Evolutionary conservation across 2,329 filamentous ascomycete genomes (phyloP), one percentile per base, ranked within the genome.

Genomic region (Aureobasidium musti): DNA sequence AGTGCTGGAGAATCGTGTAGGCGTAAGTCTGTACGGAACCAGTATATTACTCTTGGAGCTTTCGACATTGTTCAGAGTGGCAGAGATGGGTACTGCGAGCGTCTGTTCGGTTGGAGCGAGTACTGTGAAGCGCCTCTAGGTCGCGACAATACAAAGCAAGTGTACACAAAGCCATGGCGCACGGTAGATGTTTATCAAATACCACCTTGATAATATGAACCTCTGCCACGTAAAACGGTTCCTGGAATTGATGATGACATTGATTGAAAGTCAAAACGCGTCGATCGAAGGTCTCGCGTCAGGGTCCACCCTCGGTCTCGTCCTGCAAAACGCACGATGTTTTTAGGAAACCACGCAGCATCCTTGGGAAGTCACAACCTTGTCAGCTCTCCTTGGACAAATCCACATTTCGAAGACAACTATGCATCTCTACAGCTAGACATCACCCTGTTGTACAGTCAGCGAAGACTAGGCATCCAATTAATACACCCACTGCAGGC

Each of bases 11-110:
- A 91, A 76, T 92, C 90, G 77, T 92, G 89, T 2, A 93, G 83
- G 23, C 90, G 87, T 13, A 92, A 81, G 74, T 92, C 90, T 6
- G 90, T 92, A 65, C 90, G 85, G 72, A 91, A 91, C 90, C 90
- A 92, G 75, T 91, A 91, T 39, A 92, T 83, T 2, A 92, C 89
- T 60, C 84, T 79, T 47, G 84, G 79, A 21, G 33, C 35, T 71
- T 79, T 79, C 33, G 59, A 52, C 61, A 64, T 64, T 26, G 14
- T 54, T 45, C 21, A 19, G n/a, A 30, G 28, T 23, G 28, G 30
- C n/a, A 6, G 13, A 30, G 28, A 52, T 14, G 23, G 21, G 5
- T 10, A 21, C 13, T n/a, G 43, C 1, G 11, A 28, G 13, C 23
- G 23, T 6, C 23, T 28, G n/a, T 49, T 28, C 17, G 45, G 6